Evolutionary conservation across 345 rosid species (phyloP).

Genomic region (Citrus unshiu): DNA sequence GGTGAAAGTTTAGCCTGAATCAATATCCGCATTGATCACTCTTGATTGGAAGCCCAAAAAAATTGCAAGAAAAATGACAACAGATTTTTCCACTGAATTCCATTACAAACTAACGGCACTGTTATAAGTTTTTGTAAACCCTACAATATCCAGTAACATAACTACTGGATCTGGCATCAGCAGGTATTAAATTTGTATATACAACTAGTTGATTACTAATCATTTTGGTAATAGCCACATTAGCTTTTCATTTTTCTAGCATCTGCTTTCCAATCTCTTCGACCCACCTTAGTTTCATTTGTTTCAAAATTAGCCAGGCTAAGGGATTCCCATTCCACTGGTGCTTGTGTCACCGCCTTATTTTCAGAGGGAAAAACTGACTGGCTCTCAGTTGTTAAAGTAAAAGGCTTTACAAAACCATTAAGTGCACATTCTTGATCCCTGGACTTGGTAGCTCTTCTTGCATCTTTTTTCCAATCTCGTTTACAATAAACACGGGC

Average conservation of each 20-base stretch:
- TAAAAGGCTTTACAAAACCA: constrained; percentile 16
- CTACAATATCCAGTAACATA: background rate
- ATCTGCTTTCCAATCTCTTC: constrained; percentile 74
- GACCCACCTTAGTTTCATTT: constrained; percentile 22
- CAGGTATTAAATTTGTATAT: background rate
- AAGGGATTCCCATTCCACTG: constrained; percentile 12
- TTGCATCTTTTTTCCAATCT: constrained; percentile 79
- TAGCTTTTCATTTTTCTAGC: constrained; percentile 52
- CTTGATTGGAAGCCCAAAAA: constrained; percentile 7
- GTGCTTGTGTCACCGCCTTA: constrained; percentile 15
- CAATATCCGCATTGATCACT: background rate
- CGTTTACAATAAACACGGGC: constrained; percentile 45
- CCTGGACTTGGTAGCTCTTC: constrained; percentile 40
- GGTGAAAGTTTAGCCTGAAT: background rate
- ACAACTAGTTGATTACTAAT: background rate
- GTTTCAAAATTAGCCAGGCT: constrained; percentile 18
- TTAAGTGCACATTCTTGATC: constrained; percentile 21
- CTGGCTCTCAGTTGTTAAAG: constrained; percentile 13
- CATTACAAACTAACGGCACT: background rate
- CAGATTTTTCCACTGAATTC: background rate
- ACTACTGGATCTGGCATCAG: background rate
- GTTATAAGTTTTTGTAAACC: background rate
- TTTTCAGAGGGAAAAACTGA: constrained; percentile 4
- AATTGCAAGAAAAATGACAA: background rate
- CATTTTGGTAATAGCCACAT: constrained; percentile 7